Percentiles rank a stretch among this genome's conserved stretches.
Evolutionary conservation across 208 protist species (phyloP).

Genomic region (Leishmania braziliensis): DNA sequence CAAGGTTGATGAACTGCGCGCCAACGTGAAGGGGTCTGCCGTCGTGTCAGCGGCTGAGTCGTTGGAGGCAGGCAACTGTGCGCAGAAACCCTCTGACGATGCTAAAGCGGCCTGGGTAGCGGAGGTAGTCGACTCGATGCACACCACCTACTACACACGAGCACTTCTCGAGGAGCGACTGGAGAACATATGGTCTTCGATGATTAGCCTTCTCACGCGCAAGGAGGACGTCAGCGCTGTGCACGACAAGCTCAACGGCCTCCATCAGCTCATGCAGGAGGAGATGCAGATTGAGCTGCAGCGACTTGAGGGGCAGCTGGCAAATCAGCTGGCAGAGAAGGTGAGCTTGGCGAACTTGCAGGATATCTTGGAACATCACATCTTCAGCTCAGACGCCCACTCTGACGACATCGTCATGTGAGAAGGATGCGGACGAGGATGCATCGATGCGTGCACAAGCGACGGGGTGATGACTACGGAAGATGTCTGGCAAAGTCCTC

Average conservation of each 20-base stretch:
- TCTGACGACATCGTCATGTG: slow-evolving; percentile 3
- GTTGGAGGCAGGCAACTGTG: neutral
- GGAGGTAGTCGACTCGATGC: slow-evolving; percentile 22
- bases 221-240: slow-evolving; percentile 69
- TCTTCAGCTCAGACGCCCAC: slow-evolving; percentile 1
- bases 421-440: neutral
- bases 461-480: neutral
- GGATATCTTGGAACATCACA: slow-evolving; percentile 49
- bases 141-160: slow-evolving; percentile 37
- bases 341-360: slow-evolving; percentile 59
- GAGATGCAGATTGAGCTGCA: slow-evolving; percentile 45
- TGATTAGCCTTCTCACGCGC: slow-evolving; percentile 58
- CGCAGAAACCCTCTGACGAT: neutral
- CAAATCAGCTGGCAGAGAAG: slow-evolving; percentile 55
- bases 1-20: slow-evolving; percentile 1
- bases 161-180: slow-evolving; percentile 69
- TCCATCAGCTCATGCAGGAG: slow-evolving; percentile 45
- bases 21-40: neutral
- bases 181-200: slow-evolving; percentile 72
- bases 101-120: slow-evolving; percentile 8
- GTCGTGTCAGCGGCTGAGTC: neutral
- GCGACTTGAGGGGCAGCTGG: slow-evolving; percentile 35
- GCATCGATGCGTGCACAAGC: neutral
- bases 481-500: neutral
- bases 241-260: slow-evolving; percentile 60